Percentiles rank a stretch among this genome's conserved stretches.
These are phyloP conservation scores for Vitis vinifera DNA, from an alignment of 164 flowering plant species.

Conservation along the genomic window DNA sequence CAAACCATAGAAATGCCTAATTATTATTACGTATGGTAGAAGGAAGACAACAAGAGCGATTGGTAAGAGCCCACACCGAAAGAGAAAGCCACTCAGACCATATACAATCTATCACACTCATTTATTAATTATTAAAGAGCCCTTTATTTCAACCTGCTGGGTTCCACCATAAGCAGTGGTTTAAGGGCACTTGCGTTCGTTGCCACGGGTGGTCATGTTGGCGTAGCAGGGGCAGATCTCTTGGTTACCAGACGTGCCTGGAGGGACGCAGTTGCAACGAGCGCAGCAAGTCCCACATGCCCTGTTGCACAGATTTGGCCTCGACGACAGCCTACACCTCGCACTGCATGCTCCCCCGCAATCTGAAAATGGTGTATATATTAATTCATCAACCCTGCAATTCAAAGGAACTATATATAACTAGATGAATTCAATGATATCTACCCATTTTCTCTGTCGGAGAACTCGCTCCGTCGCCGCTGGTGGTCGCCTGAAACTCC, in stretches of 20 bases:
- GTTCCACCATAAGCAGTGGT: background rate
- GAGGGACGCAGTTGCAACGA: slow-evolving; percentile 46
- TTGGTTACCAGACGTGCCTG: slow-evolving; percentile 43
- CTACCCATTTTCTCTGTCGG: background rate
- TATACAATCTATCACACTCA: background rate
- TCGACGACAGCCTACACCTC: slow-evolving; percentile 31
- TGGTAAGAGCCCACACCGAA: too few species aligned
- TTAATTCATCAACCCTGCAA: too few species aligned
- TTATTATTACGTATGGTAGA: too few species aligned
- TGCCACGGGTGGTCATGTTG: slow-evolving; percentile 35
- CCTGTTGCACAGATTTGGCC: slow-evolving; percentile 35
- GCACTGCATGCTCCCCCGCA: slow-evolving; percentile 26
- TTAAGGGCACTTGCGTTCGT: slow-evolving; percentile 43
- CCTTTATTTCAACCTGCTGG: too few species aligned
- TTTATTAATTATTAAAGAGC: too few species aligned
- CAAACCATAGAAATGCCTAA: too few species aligned
- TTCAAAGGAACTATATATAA: too few species aligned
- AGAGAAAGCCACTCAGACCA: too few species aligned
- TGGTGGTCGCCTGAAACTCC: too few species aligned
- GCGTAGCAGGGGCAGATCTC: slow-evolving; percentile 46
- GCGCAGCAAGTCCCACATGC: slow-evolving; percentile 52
- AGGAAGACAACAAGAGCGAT: too few species aligned
- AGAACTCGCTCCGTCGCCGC: background rate
- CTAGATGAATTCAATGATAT: background rate
- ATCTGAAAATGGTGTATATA: slow-evolving; percentile 15